Evolutionary conservation across 2,329 filamentous ascomycete genomes (phyloP), one percentile per base, ranked within the genome.

Genomic region (Sporothrix phasma): DNA sequence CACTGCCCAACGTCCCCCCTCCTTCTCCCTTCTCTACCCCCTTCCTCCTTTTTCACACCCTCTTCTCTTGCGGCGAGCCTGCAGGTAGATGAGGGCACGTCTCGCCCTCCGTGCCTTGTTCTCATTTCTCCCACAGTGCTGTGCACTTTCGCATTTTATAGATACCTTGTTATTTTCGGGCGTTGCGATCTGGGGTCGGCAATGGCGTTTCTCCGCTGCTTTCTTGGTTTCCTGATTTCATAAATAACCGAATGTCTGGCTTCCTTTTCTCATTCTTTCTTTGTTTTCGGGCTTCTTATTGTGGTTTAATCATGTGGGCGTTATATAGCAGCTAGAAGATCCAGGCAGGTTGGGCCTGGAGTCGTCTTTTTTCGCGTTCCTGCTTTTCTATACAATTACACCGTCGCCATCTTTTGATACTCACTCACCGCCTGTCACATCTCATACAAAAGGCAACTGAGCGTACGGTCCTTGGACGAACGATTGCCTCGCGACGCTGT

Each of bases 131-230:
- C 34, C 17, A 26, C 47, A 26, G 34, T 37, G 39, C 34, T 29
- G 22, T 58, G 39, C 47, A 49, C 3, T 19, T 34, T 43, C 24
- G 17, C 15, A 26, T 37, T 19, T 34, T 47, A 58, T 53, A 64
- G 43, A 64, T 64, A 64, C 62, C 62, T 64, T 59, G 54, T 29
- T 59, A 37, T 29, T 53, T 54, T 53, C n/a, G 6, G 61, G 61
- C 51, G 61, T 63, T 63, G 24, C 19, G 51, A 5, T 58, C 19
- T 39, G 19, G 39, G 41, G 41, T 37, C 29, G 53, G 31, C 15
- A 13, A 26, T n/a, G 43, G 54, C 43, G 31, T 58, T 37, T 19
- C 41, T 43, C 19, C 17, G 17, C 19, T 43, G 41, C 29, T 47
- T 17, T 19, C 22, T 41, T 10, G 31, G 37, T n/a, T 39, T 43